phyloP scores from a whole-genome alignment of 179 eudicot species.

The Carnegiea gigantea region DNA sequence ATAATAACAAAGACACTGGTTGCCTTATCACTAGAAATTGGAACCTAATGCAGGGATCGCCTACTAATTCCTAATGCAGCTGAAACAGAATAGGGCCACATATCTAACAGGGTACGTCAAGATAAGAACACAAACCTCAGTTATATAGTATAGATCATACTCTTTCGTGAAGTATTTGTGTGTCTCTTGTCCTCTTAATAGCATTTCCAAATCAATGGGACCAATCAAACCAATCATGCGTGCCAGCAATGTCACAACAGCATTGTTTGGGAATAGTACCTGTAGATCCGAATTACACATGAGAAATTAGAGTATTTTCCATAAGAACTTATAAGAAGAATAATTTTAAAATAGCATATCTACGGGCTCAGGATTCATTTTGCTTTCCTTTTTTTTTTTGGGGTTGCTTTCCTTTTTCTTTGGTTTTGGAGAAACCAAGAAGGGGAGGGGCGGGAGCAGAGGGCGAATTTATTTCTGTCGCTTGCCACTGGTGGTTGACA shows the following conservation, averaged over 20 bases:
- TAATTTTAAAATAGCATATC: neutral
- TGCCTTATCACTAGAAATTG: neutral
- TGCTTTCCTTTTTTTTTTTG: neutral
- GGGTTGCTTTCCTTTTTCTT: neutral
- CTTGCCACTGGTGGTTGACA: neutral
- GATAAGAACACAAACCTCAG: constrained; percentile 55
- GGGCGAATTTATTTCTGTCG: no score
- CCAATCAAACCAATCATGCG: constrained; percentile 80
- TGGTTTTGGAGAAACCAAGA: no score
- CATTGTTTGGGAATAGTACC: constrained; percentile 94
- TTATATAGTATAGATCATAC: constrained; percentile 61
- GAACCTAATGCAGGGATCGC: neutral
- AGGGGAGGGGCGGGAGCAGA: no score
- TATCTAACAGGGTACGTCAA: neutral
- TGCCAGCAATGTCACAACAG: constrained; percentile 63
- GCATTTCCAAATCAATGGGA: constrained; percentile 80
- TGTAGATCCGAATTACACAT: constrained; percentile 17
- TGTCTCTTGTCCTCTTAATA: constrained; percentile 70
- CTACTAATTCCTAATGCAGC: neutral
- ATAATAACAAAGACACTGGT: neutral
- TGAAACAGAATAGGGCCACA: neutral
- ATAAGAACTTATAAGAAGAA: neutral
- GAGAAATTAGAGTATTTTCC: neutral
- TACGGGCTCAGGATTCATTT: neutral
- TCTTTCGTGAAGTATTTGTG: constrained; percentile 82